These are phyloP conservation scores for Phoma sp. DNA, from an alignment of 2,329 filamentous ascomycete genomes.

Conservation along the genomic window DNA sequence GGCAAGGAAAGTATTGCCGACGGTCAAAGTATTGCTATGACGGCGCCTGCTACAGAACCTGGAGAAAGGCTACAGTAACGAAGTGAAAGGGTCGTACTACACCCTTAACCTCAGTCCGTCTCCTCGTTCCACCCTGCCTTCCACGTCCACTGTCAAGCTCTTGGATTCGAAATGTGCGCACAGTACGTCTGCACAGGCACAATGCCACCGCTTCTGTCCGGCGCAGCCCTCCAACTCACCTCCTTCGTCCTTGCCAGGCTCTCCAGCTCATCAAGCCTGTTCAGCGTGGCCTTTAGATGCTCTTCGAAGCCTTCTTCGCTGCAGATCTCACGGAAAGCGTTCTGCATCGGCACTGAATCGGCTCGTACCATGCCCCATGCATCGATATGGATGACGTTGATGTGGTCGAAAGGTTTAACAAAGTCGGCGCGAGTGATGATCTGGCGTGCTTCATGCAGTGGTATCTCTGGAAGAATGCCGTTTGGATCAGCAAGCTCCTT, in stretches of 20 bases:
- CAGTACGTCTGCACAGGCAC: constrained; percentile 40
- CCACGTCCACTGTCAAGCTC: not conserved
- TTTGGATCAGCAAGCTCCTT: constrained; percentile 63
- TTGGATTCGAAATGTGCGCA: constrained; percentile 29
- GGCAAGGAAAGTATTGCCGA: too few relatives aligned
- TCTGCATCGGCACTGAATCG: constrained; percentile 94
- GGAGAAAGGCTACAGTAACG: too few relatives aligned
- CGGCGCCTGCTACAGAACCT: too few relatives aligned
- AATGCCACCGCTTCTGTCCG: constrained; percentile 36
- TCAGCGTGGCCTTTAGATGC: constrained; percentile 79
- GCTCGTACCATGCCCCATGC: constrained; percentile 84
- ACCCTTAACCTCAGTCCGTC: too few relatives aligned
- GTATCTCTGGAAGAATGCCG: constrained; percentile 76
- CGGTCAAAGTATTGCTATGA: too few relatives aligned
- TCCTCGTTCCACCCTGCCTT: too few relatives aligned
- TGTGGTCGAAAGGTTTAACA: constrained; percentile 85
- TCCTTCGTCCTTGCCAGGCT: constrained; percentile 89
- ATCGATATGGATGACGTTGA: constrained; percentile 95
- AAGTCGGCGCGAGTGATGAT: constrained; percentile 97
- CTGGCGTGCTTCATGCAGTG: constrained; percentile 56
- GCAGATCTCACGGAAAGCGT: constrained; percentile 85
- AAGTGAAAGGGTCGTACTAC: too few relatives aligned
- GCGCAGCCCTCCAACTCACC: constrained; percentile 81
- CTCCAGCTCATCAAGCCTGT: constrained; percentile 88
- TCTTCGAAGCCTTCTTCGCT: constrained; percentile 76